Conservation (phyloP, 306 rosid genomes). For the Corylus heterophylla region DNA sequence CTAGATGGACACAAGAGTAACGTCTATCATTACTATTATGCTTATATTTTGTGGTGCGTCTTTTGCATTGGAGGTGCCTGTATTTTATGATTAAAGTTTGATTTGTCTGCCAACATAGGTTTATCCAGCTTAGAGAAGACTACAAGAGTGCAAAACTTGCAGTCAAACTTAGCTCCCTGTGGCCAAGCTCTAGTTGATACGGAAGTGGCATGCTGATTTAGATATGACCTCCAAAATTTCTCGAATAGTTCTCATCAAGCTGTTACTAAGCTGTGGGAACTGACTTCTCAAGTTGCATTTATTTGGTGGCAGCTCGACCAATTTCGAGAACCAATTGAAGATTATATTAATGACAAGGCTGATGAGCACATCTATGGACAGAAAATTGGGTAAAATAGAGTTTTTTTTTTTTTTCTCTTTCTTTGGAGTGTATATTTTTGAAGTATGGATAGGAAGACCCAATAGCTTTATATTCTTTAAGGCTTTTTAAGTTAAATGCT, state of each 20-base stretch:
- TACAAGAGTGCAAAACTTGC: constrained; percentile 97
- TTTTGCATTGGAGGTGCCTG: background rate
- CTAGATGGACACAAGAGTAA: too few relatives aligned
- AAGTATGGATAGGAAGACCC: constrained; percentile 33
- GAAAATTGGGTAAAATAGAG: constrained; percentile 3
- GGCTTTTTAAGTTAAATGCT: constrained; percentile 15
- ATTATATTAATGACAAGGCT: constrained; percentile 7
- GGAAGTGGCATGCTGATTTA: constrained; percentile 22
- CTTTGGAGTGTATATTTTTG: constrained; percentile 35
- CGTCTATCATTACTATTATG: too few relatives aligned
- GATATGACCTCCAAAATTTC: constrained; percentile 7
- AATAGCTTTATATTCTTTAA: constrained; percentile 22
- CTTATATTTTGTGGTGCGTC: background rate
- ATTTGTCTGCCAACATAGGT: constrained; percentile 49
- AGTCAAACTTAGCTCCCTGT: constrained; percentile 78
- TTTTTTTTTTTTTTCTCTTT: constrained; percentile 19
- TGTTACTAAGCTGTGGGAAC: constrained; percentile 23
- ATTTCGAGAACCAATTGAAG: constrained; percentile 10
- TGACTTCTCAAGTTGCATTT: constrained; percentile 27
- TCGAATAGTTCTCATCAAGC: constrained; percentile 11
- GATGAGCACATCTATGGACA: background rate
- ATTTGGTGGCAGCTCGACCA: constrained; percentile 24
- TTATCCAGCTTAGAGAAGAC: constrained; percentile 94
- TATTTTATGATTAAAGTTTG: constrained; percentile 30
- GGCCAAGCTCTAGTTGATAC: constrained; percentile 58